Evolutionary conservation across 73 alveolate species (phyloP).

Genomic region (Breviolum minutum): DNA sequence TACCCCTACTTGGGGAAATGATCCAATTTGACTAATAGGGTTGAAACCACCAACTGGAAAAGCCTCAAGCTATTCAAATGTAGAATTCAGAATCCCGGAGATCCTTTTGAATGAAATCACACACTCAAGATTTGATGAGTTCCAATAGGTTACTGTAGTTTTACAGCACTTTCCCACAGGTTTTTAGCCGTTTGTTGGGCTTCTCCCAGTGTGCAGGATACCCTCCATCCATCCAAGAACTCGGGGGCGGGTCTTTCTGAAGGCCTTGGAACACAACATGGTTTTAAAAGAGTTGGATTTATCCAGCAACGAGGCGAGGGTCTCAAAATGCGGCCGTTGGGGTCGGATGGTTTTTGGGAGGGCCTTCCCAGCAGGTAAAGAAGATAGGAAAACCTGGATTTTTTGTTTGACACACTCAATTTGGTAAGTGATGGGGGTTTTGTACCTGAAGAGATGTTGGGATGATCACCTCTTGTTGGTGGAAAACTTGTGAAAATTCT

Average conservation of each 20-base stretch:
- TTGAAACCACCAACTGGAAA: too few species aligned
- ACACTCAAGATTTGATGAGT: not conserved
- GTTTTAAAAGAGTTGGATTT: slow-evolving; percentile 48
- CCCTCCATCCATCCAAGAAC: not conserved
- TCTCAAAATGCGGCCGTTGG: not conserved
- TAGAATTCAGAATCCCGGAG: not conserved
- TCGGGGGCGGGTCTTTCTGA: not conserved
- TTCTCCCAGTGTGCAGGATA: not conserved
- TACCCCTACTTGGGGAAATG: too few species aligned
- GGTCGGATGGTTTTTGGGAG: not conserved
- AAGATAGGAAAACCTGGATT: not conserved
- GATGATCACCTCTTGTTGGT: too few species aligned
- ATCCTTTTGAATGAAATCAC: not conserved
- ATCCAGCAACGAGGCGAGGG: slow-evolving; percentile 73
- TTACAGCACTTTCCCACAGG: too few species aligned
- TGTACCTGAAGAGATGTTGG: too few species aligned
- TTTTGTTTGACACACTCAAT: too few species aligned
- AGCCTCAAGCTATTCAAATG: not conserved
- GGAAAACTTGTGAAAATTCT: too few species aligned
- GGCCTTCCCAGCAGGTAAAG: not conserved
- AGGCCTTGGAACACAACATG: slow-evolving; percentile 59
- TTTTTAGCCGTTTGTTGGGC: not conserved
- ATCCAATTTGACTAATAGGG: too few species aligned
- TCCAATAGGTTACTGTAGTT: not conserved
- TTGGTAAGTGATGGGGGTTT: too few species aligned